phyloP scores from a whole-genome alignment of 768 basidiomycete species.

The Auriscalpium orientale region DNA sequence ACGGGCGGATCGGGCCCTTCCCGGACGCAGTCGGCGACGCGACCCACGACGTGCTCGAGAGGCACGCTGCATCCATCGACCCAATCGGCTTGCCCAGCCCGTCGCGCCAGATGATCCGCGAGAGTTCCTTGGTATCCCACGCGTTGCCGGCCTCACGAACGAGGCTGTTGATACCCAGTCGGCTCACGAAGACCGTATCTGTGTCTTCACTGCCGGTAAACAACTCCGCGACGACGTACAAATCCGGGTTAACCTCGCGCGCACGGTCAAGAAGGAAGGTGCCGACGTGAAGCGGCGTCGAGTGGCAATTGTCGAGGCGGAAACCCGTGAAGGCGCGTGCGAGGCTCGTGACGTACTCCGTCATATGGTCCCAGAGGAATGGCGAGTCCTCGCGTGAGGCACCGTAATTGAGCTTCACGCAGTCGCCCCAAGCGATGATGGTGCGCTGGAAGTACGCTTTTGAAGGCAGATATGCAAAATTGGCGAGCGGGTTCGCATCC shows the following conservation, averaged over 20 bases:
- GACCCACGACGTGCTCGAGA: constrained; percentile 51
- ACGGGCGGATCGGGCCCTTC: constrained; percentile 68
- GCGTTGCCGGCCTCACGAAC: constrained; percentile 94
- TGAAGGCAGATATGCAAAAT: constrained; percentile 88
- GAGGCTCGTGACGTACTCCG: constrained; percentile 69
- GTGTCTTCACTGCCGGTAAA: constrained; percentile 95
- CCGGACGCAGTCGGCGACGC: constrained; percentile 79
- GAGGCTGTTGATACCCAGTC: constrained; percentile 88
- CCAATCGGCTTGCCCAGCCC: constrained; percentile 94
- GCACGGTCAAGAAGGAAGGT: constrained; percentile 89
- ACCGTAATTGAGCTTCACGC: constrained; percentile 96
- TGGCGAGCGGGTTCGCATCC: constrained; percentile 88
- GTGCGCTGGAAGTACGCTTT: constrained; percentile 94
- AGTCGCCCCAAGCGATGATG: constrained; percentile 97
- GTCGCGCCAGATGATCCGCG: constrained; percentile 79
- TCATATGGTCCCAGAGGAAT: constrained; percentile 88
- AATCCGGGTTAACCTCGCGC: constrained; percentile 76
- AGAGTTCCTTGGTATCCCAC: constrained; percentile 84
- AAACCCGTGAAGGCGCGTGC: constrained; percentile 90
- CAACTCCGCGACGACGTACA: constrained; percentile 96
- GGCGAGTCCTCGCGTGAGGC: constrained; percentile 39
- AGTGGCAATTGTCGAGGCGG: constrained; percentile 97
- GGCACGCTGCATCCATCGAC: constrained; percentile 88
- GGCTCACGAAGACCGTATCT: constrained; percentile 86
- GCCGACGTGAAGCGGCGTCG: constrained; percentile 96